Evolutionary conservation across 1,284 basidiomycete species (phyloP), one percentile per base, ranked within the genome.

Genomic region (Apiotrichum gamsii): DNA sequence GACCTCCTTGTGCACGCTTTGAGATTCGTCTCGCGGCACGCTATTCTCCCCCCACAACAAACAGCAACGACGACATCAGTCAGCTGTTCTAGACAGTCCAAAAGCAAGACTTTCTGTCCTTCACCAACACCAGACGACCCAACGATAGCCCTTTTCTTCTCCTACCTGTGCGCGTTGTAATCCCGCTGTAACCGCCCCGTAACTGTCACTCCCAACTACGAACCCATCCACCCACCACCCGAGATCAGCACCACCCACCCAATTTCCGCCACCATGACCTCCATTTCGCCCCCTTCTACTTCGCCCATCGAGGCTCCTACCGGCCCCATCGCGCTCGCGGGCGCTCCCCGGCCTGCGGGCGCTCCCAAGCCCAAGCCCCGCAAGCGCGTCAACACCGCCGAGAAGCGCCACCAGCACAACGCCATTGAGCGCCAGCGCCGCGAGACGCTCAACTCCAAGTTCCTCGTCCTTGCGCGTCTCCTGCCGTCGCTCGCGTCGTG

Each of bases 351-450:
- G 41, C 50, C 59, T 43, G 51, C 52, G 23, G 54, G 50, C 42
- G 41, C 56, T 30, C 39, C 49, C 51, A 74, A 90, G 86, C 71
- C 82, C 82, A 65, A 83, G 77, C 71, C 78, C 81, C 58, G 72
- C 39, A 72, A 72, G 59, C 81, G 89, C 31, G 88, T 89, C 51
- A 91, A 91, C 74, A 94, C 90, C 36, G 90, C 90, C 52, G 91
- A 94, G 71, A 85, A 90, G 69, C 78, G 90, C 39, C 88, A 89
- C 6, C 90, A 87, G 31, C 90, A 95, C 75, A 96, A 96, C 65
- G 91, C 91, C 25, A 88, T 94, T 50, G 91, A 95, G 75, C 79
- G 91, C 49, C 85, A 87, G 62, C 81, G 91, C 43, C 78, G 90
- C 49, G 91, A 95, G 76, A 90, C 87, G 28, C 76, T 95, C 52